These are phyloP conservation scores for Cryptosporidium sp. DNA, from an alignment of 169 alveolate species.

Conservation along the genomic window DNA sequence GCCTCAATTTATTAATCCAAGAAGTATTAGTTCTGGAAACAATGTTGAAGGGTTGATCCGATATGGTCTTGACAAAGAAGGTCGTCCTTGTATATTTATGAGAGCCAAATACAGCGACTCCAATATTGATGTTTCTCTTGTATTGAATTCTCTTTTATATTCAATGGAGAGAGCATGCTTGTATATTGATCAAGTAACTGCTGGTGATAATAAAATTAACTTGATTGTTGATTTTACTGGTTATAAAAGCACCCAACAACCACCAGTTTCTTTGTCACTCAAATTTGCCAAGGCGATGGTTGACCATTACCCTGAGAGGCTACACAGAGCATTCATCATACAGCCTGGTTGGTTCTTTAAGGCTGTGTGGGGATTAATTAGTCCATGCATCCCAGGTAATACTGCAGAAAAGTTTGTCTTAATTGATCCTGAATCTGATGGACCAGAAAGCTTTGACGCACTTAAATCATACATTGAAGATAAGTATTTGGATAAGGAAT, in stretches of 20 bases:
- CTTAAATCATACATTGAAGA: conserved; percentile 9
- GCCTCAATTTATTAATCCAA: conserved; percentile 66
- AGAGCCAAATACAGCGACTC: conserved; percentile 72
- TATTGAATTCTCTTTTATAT: conserved; percentile 60
- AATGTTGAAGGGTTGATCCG: conserved; percentile 59
- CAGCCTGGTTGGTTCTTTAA: conserved; percentile 72
- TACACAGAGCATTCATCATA: conserved; percentile 57
- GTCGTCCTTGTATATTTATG: conserved; percentile 71
- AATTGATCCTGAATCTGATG: conserved; percentile 70
- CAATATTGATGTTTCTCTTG: conserved; percentile 42
- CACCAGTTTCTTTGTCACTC: conserved; percentile 72
- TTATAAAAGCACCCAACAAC: conserved; percentile 65
- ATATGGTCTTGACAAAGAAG: conserved; percentile 55
- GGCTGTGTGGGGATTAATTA: conserved; percentile 73
- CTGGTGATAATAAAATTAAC: conserved; percentile 50
- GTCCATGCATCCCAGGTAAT: conserved; percentile 74
- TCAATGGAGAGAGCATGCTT: conserved; percentile 73
- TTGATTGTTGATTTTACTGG: conserved; percentile 72
- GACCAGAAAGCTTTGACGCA: conserved; percentile 29
- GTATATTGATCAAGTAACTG: conserved; percentile 33
- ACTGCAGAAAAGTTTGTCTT: conserved; percentile 70
- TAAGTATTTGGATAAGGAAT: conserved; percentile 56
- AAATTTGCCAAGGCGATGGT: conserved; percentile 76
- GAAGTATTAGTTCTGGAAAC: conserved; percentile 59
- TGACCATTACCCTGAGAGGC: conserved; percentile 72